Base-by-base conservation (phyloP, 2,329 filamentous ascomycete genomes). In the Fusarium papillatum region DNA sequence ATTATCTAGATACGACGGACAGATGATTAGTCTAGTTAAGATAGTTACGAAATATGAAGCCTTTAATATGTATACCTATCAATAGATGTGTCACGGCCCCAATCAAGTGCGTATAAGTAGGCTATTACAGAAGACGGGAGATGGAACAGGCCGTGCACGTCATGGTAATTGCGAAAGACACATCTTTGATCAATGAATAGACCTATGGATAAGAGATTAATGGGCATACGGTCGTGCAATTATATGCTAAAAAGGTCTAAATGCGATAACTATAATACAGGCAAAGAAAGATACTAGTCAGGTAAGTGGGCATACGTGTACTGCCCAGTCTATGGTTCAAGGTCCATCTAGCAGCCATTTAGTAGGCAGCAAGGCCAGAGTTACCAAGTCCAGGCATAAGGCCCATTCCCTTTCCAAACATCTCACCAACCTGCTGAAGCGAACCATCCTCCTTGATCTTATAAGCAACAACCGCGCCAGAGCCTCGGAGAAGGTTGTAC, bases 401-500 rank as follows among this genome's bases (percentile, higher is more conserved):
- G 7, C 36, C 57, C 57, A 41, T 61, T 26, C n/a, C 36, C 36
- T 43, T 72, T 34, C 74, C 72, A 36, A 70, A 65, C 29, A 70
- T 48, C 4, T 61, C 69, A 26, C 72, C 70, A 61, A 76, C 66
- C 24, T 71, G 60, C 70, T 66, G 69, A 8, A 78, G 70, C 13
- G 76, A 76, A 16, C 76, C 74, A n/a, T 78, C 68, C 11, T 38
- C 19, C 59, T 72, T 69, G 59, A 77, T 75, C 70, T 75, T 65
- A 22, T 64, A 77, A 16, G 63, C 75, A 13, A 66, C 70, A 65
- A 77, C 69, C 22, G 74, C 75, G 4, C 75, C 74, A 14, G 59
- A 34, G n/a, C 75, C 74, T n/a, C 75, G 72, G 26, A 76, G 74
- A 17, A 77, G 59, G 64, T 77, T 77, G 64, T 77, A 77, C 26